Evolutionary conservation across 2,329 filamentous ascomycete genomes (phyloP).

Genomic region (Xylaria sp.): DNA sequence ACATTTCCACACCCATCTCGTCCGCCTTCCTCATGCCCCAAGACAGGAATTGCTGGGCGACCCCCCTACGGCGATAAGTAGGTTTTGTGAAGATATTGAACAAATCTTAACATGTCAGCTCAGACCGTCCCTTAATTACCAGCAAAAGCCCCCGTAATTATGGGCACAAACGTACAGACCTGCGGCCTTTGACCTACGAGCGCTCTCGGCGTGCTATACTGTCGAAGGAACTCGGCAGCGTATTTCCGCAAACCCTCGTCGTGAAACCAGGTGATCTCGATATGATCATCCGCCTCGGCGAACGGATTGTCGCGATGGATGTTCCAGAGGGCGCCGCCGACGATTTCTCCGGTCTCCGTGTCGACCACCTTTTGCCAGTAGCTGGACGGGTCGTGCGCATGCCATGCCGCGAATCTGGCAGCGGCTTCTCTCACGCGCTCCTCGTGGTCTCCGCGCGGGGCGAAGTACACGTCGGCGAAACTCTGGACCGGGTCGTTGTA

Average conservation of each 20-base stretch:
- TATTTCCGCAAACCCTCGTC: constrained; percentile 43
- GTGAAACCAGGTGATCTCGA: constrained; percentile 50
- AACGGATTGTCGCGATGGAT: constrained; percentile 49
- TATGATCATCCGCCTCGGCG: constrained; percentile 20
- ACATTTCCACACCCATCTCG: constrained; percentile 41
- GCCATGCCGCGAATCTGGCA: constrained; percentile 10
- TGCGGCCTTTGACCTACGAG: constrained; percentile 38
- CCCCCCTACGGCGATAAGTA: constrained; percentile 40
- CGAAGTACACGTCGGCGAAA: no score
- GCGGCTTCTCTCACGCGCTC: no score
- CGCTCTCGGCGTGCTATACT: constrained; percentile 41
- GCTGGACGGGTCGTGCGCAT: constrained; percentile 12
- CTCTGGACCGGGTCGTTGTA: no score
- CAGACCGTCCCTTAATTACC: no score
- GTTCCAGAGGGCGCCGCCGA: constrained; percentile 27
- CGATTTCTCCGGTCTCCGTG: constrained; percentile 16
- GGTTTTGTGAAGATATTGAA: constrained; percentile 43
- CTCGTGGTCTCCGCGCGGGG: no score
- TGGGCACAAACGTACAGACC: no score
- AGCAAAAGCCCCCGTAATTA: no score
- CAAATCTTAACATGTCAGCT: no score
- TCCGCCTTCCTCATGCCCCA: constrained; percentile 44
- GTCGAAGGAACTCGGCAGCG: no score
- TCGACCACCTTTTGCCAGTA: constrained; percentile 32
- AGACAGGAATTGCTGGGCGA: constrained; percentile 42